These are phyloP conservation scores for Paramyrothecium roridum DNA, from an alignment of 2,329 filamentous ascomycete genomes.

Conservation along the genomic window DNA sequence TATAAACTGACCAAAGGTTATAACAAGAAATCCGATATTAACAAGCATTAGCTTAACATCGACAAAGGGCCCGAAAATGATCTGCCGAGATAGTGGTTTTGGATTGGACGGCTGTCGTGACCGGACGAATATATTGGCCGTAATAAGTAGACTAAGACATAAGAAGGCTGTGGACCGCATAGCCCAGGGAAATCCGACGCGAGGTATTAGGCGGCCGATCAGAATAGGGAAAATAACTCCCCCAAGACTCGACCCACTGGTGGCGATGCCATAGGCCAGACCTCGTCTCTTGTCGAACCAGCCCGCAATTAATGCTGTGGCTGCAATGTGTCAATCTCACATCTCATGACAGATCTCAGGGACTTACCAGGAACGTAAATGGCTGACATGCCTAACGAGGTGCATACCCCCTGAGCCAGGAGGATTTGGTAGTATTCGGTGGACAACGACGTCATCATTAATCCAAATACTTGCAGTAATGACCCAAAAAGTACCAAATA, in stretches of 20 bases:
- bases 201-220: conserved; percentile 21
- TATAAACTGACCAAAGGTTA: conserved; percentile 27
- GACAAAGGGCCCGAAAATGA: conserved; percentile 10
- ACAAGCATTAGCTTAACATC: conserved; percentile 22
- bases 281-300: conserved; percentile 21
- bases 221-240: conserved; percentile 31
- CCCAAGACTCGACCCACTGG: conserved; percentile 23
- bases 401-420: conserved; percentile 27
- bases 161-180: conserved; percentile 28
- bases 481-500: conserved; percentile 46
- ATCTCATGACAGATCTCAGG: not conserved
- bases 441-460: conserved; percentile 55
- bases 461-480: conserved; percentile 50
- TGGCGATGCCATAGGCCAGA: conserved; percentile 20
- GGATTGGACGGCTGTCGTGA: conserved; percentile 12
- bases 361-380: conserved; percentile 19
- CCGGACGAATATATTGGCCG: conserved; percentile 24
- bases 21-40: conserved; percentile 21
- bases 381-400: conserved; percentile 21
- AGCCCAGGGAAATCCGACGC: conserved; percentile 26
- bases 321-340: conserved; percentile 14
- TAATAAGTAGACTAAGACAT: conserved; percentile 23
- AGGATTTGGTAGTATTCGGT: conserved; percentile 31
- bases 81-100: conserved; percentile 18
- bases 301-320: conserved; percentile 5